Evolutionary conservation across 108 stramenopile genomes (phyloP).

Genomic region (Bacterosira constricta): DNA sequence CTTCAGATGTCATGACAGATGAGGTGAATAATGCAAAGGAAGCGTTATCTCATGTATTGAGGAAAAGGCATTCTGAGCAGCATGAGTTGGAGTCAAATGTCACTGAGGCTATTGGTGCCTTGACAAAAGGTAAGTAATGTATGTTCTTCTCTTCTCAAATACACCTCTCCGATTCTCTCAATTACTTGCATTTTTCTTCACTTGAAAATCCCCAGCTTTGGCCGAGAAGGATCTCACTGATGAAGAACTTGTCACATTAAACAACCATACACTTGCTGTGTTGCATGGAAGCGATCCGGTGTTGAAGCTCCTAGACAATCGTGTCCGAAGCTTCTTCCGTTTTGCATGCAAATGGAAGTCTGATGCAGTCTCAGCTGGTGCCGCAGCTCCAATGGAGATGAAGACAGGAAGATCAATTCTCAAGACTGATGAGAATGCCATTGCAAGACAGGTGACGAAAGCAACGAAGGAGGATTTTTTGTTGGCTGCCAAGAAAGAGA

Average conservation of each 20-base stretch:
- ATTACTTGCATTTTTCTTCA: background rate
- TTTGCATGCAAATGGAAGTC: slow-evolving; percentile 39
- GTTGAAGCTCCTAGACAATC: slow-evolving; percentile 56
- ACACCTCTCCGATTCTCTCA: background rate
- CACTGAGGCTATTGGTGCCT: slow-evolving; percentile 24
- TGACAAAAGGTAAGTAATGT: slow-evolving; percentile 30
- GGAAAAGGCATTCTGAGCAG: slow-evolving; percentile 23
- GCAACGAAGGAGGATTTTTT: slow-evolving; percentile 32
- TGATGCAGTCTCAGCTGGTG: background rate
- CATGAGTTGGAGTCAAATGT: slow-evolving; percentile 32
- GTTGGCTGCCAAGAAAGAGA: slow-evolving; percentile 35
- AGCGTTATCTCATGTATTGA: slow-evolving; percentile 24
- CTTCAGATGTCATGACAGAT: slow-evolving; percentile 12
- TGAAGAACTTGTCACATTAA: slow-evolving; percentile 8
- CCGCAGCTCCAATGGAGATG: slow-evolving; percentile 21
- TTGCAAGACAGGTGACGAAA: background rate
- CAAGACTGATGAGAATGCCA: background rate
- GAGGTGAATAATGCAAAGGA: slow-evolving; percentile 6
- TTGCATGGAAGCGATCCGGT: slow-evolving; percentile 60
- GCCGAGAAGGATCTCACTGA: slow-evolving; percentile 16
- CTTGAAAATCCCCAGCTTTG: slow-evolving; percentile 4
- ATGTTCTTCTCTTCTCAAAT: background rate
- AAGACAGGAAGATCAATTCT: slow-evolving; percentile 29
- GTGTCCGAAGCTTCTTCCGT: slow-evolving; percentile 48
- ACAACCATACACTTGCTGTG: slow-evolving; percentile 32